Percentiles rank a stretch among this genome's conserved stretches.
Conservation (phyloP, 1,284 basidiomycete species). For the Calocybe gambosa region DNA sequence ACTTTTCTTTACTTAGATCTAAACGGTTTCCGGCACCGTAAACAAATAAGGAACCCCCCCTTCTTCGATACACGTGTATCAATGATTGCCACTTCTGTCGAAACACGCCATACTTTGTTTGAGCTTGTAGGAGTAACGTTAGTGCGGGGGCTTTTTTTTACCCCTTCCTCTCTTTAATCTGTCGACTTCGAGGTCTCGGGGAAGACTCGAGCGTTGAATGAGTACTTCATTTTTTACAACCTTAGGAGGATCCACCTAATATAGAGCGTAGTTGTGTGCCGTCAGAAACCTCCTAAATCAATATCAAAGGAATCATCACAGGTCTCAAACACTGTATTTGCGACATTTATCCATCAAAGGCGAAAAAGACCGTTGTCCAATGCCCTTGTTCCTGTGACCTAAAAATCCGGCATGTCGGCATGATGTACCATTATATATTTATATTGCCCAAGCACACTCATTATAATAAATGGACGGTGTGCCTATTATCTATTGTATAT, state of each 20-base stretch:
- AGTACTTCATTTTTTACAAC: no score
- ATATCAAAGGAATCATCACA: background rate
- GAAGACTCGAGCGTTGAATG: no score
- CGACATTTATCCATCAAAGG: conserved; percentile 10
- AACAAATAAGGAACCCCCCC: no score
- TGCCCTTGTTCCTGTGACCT: background rate
- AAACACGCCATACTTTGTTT: no score
- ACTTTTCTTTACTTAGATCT: background rate
- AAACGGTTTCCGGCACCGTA: background rate
- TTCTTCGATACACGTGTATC: background rate
- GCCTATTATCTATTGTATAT: no score
- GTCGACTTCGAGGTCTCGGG: no score
- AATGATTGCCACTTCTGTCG: background rate
- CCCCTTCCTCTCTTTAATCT: no score
- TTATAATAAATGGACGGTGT: no score
- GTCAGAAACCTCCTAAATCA: background rate
- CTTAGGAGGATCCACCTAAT: no score
- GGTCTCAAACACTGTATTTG: conserved; percentile 2
- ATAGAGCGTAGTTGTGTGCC: no score
- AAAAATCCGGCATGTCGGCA: background rate
- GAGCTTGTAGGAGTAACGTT: no score
- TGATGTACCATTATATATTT: background rate
- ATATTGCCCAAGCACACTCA: background rate
- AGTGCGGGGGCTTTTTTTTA: background rate
- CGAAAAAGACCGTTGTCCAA: no score